phyloP scores from a whole-genome alignment of 1,139 yeast genomes.

The Saccharomyces pastorianus region DNA sequence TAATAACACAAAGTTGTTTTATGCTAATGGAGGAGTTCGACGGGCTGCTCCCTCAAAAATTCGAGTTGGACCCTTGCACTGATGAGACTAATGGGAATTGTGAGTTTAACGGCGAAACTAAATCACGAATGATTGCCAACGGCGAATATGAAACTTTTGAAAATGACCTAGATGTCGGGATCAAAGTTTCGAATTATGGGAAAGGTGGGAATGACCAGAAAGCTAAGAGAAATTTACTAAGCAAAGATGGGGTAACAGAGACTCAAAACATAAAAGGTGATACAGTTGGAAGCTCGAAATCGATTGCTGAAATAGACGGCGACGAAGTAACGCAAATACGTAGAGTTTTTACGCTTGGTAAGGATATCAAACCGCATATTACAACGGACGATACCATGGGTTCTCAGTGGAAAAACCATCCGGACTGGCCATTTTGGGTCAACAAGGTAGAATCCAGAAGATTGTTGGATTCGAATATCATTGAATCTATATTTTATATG shows the following conservation, averaged over 20 bases:
- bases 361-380: not conserved
- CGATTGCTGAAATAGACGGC: not conserved
- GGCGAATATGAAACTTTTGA: conserved; percentile 1
- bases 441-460: conserved; percentile 43
- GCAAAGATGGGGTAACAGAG: not conserved
- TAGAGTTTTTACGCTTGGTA: not conserved
- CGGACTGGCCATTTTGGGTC: conserved; percentile 34
- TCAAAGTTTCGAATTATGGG: conserved; percentile 3
- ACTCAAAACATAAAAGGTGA: not conserved
- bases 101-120: conserved; percentile 19
- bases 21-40: conserved; percentile 34
- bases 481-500: conserved; percentile 66
- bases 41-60: conserved; percentile 40
- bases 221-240: not conserved
- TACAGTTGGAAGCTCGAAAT: not conserved
- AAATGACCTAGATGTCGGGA: not conserved
- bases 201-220: not conserved
- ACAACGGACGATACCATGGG: not conserved
- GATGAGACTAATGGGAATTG: conserved; percentile 23
- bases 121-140: conserved; percentile 6
- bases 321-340: not conserved
- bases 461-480: conserved; percentile 65
- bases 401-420: conserved; percentile 13
- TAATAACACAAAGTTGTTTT: conserved; percentile 63
- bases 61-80: conserved; percentile 35